A percentile compares a stretch with the other conserved stretches of the same genome.
Conservation (phyloP, 2,329 filamentous ascomycete species). For the Lojkania enalia region DNA sequence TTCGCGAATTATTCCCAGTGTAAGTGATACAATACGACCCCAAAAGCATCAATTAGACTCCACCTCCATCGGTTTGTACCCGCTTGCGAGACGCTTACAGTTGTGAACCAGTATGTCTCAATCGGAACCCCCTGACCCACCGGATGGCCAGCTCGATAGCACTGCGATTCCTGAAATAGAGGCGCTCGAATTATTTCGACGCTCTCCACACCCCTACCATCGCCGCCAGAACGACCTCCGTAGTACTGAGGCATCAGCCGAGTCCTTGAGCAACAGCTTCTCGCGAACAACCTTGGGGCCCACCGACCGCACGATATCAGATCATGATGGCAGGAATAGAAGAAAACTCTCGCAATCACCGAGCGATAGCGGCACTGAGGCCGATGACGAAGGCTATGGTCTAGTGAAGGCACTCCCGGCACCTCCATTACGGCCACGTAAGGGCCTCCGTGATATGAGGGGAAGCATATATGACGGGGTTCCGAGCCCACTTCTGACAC, state of each 20-base stretch:
- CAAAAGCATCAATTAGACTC: no score
- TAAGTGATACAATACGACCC: no score
- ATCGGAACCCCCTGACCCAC: conserved; percentile 9
- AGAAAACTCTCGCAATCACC: conserved; percentile 47
- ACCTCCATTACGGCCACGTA: conserved; percentile 71
- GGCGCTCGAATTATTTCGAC: conserved; percentile 40
- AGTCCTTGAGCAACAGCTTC: conserved; percentile 22
- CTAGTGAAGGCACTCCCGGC: conserved; percentile 84
- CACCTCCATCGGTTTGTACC: no score
- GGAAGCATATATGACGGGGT: conserved; percentile 41
- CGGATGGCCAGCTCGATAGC: conserved; percentile 24
- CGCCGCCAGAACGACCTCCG: conserved; percentile 34
- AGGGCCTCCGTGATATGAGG: conserved; percentile 68
- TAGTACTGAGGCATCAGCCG: conserved; percentile 20
- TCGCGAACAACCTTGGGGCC: conserved; percentile 21
- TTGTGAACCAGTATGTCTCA: background rate
- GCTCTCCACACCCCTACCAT: conserved; percentile 45
- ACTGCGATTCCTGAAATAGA: conserved; percentile 28
- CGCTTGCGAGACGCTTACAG: no score
- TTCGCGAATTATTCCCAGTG: no score
- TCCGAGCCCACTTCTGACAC: conserved; percentile 49
- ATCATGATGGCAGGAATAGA: conserved; percentile 30
- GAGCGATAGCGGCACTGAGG: conserved; percentile 92
- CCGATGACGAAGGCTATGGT: conserved; percentile 80
- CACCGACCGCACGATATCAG: conserved; percentile 26